Base-by-base conservation (phyloP, 805 yeast genomes). In the Metschnikowia picachoensis region DNA sequence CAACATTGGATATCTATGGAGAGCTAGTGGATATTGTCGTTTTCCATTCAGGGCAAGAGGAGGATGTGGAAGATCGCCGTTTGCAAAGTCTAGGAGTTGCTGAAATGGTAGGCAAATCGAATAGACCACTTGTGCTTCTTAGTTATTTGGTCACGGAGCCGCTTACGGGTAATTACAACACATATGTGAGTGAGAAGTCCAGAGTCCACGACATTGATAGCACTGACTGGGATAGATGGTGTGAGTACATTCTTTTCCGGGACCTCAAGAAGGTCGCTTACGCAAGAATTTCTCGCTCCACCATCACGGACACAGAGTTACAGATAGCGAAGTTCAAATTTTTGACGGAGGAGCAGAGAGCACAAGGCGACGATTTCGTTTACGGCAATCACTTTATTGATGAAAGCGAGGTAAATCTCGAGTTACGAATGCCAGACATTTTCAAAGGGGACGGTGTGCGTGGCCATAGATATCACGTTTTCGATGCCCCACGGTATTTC, bases 11-110 rank as follows among this genome's bases (percentile, higher is more conserved):
- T 55, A 86, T 94, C 32, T 91, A 90, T 66, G 96, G 97, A 11
- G 85, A 83, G 58, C 62, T 74, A 16, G 87, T 94, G 6, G 99
- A 94, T 64, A 87, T 94, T 20, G 92, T 94, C 47, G 99, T 94
- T 20, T 94, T 94, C 86, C 99, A 94, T 65, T 82, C 94, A 37
- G 99, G 99, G 4, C 99, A 94, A 69, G 98, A 94, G 65, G 98
- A 94, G 72, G 99, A 94, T 63, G 90, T 74, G 3, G 96, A 90
- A 62, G 99, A 94, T 66, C 80, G 99, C 59, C 74, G 94, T 55
- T 72, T 89, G 56, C 99, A 94, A 69, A 80, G 92, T 56, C 73
- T 81, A 50, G 87, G 80, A 2, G 74, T 94, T 37, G 78, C 85
- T 30, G 82, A 81, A 32, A 74, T 94, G 37, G 89, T 94, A 96